These are phyloP conservation scores for Kwoniella sp. DNA, from an alignment of 768 basidiomycete species.

Conservation along the genomic window DNA sequence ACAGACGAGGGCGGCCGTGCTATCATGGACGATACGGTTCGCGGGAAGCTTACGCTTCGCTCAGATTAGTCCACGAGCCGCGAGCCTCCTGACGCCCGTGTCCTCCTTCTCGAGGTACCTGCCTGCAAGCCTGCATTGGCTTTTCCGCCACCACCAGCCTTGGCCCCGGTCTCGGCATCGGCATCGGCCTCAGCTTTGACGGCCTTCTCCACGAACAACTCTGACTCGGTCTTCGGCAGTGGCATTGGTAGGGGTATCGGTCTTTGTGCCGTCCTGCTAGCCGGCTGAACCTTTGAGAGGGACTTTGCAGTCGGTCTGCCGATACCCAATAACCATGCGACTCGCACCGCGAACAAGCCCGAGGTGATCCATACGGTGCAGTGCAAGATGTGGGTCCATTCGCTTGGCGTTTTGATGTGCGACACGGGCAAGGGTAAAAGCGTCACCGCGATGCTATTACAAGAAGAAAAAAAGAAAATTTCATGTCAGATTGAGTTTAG, in stretches of 20 bases:
- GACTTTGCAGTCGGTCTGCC: conserved; percentile 15
- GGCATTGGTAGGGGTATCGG: conserved; percentile 19
- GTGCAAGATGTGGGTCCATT: conserved; percentile 50
- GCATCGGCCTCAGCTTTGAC: background rate
- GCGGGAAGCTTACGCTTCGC: too few relatives aligned
- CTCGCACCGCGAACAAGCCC: conserved; percentile 36
- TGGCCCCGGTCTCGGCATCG: too few relatives aligned
- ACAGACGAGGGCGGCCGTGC: too few relatives aligned
- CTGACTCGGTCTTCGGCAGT: conserved; percentile 15
- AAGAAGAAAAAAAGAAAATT: too few relatives aligned
- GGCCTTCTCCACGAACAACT: conserved; percentile 13
- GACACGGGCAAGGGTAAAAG: conserved; percentile 48
- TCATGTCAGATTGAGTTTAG: background rate
- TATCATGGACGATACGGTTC: too few relatives aligned
- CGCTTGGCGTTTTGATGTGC: conserved; percentile 32
- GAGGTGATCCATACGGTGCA: conserved; percentile 51
- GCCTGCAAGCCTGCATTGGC: too few relatives aligned
- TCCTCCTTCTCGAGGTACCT: conserved; percentile 1
- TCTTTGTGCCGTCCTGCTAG: conserved; percentile 10
- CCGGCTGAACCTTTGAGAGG: background rate
- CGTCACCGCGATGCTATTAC: conserved; percentile 38
- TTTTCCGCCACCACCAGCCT: too few relatives aligned
- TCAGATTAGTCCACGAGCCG: background rate
- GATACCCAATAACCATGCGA: conserved; percentile 15
- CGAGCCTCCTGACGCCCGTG: background rate